Base-by-base conservation (phyloP, 202 grass and related monocot genomes). In the Schoenoplectus tabernaemontani region DNA sequence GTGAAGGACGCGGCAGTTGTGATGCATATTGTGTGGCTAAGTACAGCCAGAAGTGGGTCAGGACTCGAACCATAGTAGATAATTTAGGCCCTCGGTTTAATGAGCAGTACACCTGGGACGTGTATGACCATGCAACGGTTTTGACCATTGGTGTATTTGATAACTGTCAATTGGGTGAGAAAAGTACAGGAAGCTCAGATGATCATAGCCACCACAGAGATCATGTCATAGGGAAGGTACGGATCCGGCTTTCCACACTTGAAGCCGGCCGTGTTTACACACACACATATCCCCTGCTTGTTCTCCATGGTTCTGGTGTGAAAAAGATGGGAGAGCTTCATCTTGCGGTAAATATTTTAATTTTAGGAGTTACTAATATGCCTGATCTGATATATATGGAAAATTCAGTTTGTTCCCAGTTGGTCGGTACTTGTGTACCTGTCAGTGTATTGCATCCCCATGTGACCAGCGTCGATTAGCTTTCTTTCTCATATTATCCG, bases 81-180 rank as follows among this genome's bases (percentile, higher is more conserved):
- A 86, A 44, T 39, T 66, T 93, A 82, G 88, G 17, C 24, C 92
- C 96, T 15, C 81, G 83, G 59, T 99, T 99, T 76, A 87, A 99
- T 24, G 96, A 99, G 76, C 96, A 99, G 85, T 99, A 99, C 44
- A 96, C 88, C 59, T 99, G 96, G 96, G 96, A 93, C 3, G 96
- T 99, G 26, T 79, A 84, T 46, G 96, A 99, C 67, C 96, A 95
- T 71, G 96, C 86, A 73, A 99, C 96, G 0, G 96, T 99, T 34
- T 78, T 99, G 82, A 99, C 96, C 32, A 70, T 99, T 76, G 96
- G 92, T 13, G 86, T 99, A 4, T 99, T 99, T 19, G 92, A 99
- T 87, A 99, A 99, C 59, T 83, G 74, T 68, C 92, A 91, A 73
- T 64, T 99, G 71, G 57, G 6, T 32, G 83, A 79, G 41, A 80